These are phyloP conservation scores for Amanita molliuscula DNA, from an alignment of 768 basidiomycete genomes.

Conservation along the genomic window DNA sequence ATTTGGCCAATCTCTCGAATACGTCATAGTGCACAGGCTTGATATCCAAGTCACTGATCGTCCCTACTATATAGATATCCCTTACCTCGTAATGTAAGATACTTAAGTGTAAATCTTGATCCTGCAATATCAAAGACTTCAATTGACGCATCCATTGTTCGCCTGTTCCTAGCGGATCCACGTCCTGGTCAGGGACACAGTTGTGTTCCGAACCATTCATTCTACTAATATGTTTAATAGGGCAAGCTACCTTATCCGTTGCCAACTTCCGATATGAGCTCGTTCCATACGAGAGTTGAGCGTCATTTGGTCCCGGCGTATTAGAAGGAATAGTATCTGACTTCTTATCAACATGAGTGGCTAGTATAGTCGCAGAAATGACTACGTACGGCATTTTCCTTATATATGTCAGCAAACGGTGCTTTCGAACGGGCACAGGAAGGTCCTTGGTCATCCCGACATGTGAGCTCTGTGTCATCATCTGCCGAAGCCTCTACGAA, in stretches of 20 bases:
- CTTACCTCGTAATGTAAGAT: constrained; percentile 60
- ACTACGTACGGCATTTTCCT: neutral
- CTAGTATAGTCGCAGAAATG: no score
- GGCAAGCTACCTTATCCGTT: neutral
- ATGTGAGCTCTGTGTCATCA: no score
- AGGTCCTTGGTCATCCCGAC: neutral
- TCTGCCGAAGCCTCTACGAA: neutral
- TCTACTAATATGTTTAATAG: neutral
- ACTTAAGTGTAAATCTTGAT: constrained; percentile 39
- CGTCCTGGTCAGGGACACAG: constrained; percentile 11
- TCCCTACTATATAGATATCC: neutral
- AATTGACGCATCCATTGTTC: constrained; percentile 33
- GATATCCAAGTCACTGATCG: neutral
- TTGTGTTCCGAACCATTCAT: neutral
- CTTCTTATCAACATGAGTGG: neutral
- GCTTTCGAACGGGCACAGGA: neutral
- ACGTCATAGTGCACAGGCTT: constrained; percentile 52
- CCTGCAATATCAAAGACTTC: constrained; percentile 29
- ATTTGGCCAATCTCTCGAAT: constrained; percentile 34
- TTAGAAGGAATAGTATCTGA: neutral
- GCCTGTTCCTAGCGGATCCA: constrained; percentile 18
- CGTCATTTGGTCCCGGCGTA: neutral
- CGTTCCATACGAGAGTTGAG: neutral
- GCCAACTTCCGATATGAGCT: neutral
- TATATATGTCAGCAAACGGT: neutral